Percentiles rank a stretch among this genome's conserved stretches.
phyloP scores from a whole-genome alignment of 495 filamentous ascomycete genomes.

The Ascodesmis nigricans region DNA sequence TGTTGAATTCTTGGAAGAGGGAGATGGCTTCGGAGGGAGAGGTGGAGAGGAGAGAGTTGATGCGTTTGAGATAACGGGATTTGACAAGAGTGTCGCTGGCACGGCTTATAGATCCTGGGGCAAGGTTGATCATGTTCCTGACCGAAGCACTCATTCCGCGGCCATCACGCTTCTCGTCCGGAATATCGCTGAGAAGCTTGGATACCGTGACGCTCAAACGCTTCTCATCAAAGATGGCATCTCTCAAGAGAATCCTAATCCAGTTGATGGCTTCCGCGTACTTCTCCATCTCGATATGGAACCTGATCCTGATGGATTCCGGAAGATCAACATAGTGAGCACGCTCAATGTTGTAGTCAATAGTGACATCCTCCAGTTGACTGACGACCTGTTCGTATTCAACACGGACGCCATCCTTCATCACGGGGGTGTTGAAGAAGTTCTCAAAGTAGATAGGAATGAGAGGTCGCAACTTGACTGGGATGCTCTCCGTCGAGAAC shows the following conservation, averaged over 20 bases:
- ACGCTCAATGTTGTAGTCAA: slow-evolving; percentile 50
- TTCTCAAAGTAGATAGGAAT: slow-evolving; percentile 66
- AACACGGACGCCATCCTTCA: slow-evolving; percentile 51
- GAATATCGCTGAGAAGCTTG: slow-evolving; percentile 77
- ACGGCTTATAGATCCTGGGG: slow-evolving; percentile 45
- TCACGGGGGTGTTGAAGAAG: slow-evolving; percentile 81
- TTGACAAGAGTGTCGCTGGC: slow-evolving; percentile 70
- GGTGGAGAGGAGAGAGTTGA: slow-evolving; percentile 51
- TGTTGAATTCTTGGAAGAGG: slow-evolving; percentile 54
- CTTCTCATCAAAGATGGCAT: slow-evolving; percentile 54
- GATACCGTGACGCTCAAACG: slow-evolving; percentile 66
- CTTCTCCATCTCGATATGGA: slow-evolving; percentile 73
- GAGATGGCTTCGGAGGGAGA: slow-evolving; percentile 47
- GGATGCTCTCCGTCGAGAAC: slow-evolving; percentile 50
- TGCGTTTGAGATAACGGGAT: slow-evolving; percentile 64
- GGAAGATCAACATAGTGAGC: slow-evolving; percentile 46
- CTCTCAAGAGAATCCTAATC: slow-evolving; percentile 68
- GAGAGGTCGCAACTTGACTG: slow-evolving; percentile 55
- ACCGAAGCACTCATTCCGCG: slow-evolving; percentile 55
- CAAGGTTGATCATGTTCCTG: slow-evolving; percentile 56
- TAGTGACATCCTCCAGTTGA: slow-evolving; percentile 72
- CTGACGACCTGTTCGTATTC: slow-evolving; percentile 83
- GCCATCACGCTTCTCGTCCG: slow-evolving; percentile 76
- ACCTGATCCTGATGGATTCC: slow-evolving; percentile 56
- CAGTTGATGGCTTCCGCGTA: slow-evolving; percentile 65